A percentile compares a stretch with the other conserved stretches of the same genome.
These are phyloP conservation scores for Rostrohypoxylon terebratum DNA, from an alignment of 495 filamentous ascomycete genomes.

Conservation along the genomic window DNA sequence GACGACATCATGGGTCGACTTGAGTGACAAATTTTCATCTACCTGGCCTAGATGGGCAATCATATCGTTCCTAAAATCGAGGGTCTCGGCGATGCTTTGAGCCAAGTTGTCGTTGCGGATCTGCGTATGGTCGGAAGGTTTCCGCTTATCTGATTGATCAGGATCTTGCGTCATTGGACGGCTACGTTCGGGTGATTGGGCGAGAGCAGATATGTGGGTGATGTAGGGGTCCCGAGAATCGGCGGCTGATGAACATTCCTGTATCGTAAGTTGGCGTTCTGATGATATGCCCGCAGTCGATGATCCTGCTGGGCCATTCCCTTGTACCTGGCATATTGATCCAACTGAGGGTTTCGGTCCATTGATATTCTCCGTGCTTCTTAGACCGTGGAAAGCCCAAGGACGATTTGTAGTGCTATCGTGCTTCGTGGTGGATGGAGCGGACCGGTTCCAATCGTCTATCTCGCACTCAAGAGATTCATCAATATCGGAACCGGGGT, in stretches of 20 bases:
- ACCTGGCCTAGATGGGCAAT: neutral
- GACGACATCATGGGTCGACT: neutral
- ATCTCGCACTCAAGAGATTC: constrained; percentile 23
- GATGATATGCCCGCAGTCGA: constrained; percentile 12
- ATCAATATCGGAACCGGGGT: constrained; percentile 33
- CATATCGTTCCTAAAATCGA: neutral
- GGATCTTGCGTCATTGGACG: neutral
- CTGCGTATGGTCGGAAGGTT: too few relatives aligned
- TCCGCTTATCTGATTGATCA: neutral
- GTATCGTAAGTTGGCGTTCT: constrained; percentile 14
- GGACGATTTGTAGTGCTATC: constrained; percentile 10
- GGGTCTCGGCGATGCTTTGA: neutral
- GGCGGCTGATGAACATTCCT: constrained; percentile 3
- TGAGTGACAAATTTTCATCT: neutral
- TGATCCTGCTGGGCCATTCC: neutral
- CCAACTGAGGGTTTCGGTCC: neutral
- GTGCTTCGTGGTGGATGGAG: neutral
- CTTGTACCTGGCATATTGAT: neutral
- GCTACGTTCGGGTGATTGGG: neutral
- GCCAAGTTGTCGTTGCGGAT: neutral
- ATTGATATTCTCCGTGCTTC: constrained; percentile 14
- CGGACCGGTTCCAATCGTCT: constrained; percentile 23
- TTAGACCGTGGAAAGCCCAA: constrained; percentile 44
- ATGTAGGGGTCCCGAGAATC: neutral
- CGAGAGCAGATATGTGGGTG: neutral